Evolutionary conservation across 306 rosid species (phyloP).

Genomic region (Cucumis cinereus): DNA sequence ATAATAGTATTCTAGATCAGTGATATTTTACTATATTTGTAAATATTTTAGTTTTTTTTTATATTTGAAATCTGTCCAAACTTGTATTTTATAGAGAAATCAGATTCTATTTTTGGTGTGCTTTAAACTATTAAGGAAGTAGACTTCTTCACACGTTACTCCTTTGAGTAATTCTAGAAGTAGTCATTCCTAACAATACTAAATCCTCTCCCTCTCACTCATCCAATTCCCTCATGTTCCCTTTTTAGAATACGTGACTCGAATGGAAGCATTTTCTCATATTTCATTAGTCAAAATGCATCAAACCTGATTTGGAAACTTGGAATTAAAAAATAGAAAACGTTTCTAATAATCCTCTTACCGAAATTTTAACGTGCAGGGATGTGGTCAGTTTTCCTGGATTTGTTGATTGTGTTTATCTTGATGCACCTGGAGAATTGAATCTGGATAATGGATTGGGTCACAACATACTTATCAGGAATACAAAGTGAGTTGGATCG

Average conservation of each 20-base stretch:
- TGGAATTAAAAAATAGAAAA: neutral
- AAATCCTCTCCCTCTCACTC: neutral
- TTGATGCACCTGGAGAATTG: slow-evolving; percentile 58
- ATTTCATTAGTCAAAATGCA: neutral
- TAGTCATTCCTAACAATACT: neutral
- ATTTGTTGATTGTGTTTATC: slow-evolving; percentile 82
- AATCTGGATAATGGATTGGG: slow-evolving; percentile 84
- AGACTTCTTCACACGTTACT: no score
- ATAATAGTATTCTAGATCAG: no score
- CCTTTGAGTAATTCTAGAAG: no score
- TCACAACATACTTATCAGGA: slow-evolving; percentile 54
- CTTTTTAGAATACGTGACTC: neutral
- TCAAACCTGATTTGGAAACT: neutral
- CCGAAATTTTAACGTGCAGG: slow-evolving; percentile 27
- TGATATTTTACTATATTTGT: no score
- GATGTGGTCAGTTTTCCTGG: slow-evolving; percentile 80
- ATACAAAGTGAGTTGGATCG: slow-evolving; percentile 50
- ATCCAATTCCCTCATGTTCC: neutral
- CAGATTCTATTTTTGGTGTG: no score
- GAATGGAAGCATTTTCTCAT: neutral
- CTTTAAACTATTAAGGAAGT: no score
- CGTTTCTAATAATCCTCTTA: slow-evolving; percentile 1
- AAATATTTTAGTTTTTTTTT: no score
- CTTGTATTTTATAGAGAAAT: no score
- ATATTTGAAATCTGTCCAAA: no score